These are phyloP conservation scores for Corylus americana DNA, from an alignment of 306 rosid species.

Conservation along the genomic window DNA sequence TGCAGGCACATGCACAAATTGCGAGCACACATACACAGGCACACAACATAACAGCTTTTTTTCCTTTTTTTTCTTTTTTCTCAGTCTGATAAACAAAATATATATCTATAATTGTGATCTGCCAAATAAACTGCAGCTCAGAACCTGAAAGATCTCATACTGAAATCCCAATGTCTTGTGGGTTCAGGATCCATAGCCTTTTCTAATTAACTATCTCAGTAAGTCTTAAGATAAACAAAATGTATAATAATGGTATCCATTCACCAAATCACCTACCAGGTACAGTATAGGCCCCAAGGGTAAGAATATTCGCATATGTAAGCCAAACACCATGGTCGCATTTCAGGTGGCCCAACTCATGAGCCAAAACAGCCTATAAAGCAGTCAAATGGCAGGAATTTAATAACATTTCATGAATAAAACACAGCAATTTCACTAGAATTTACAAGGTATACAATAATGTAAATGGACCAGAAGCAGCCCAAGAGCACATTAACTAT, in stretches of 20 bases:
- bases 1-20: not conserved
- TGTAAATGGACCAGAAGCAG: not conserved
- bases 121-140: not conserved
- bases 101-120: not conserved
- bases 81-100: not conserved
- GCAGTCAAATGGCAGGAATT: conserved; percentile 32
- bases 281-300: conserved; percentile 83
- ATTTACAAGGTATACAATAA: not conserved
- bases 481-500: conserved; percentile 9
- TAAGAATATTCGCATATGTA: conserved; percentile 90
- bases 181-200: not conserved
- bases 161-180: not conserved
- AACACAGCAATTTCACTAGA: conserved; percentile 4
- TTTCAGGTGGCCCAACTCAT: conserved; percentile 95
- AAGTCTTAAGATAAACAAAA: conserved; percentile 1
- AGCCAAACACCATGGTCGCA: conserved; percentile 99
- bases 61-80: not conserved
- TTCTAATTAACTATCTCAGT: not conserved
- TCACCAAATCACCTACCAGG: conserved; percentile 67
- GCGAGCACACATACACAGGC: not conserved
- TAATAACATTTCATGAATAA: conserved; percentile 19
- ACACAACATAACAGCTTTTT: not conserved
- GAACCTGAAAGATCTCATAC: not conserved
- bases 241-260: not conserved
- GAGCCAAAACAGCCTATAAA: conserved; percentile 94